These are phyloP conservation scores for Chaetomiaceae sp. DNA, from an alignment of 2,329 filamentous ascomycete genomes.

Conservation along the genomic window DNA sequence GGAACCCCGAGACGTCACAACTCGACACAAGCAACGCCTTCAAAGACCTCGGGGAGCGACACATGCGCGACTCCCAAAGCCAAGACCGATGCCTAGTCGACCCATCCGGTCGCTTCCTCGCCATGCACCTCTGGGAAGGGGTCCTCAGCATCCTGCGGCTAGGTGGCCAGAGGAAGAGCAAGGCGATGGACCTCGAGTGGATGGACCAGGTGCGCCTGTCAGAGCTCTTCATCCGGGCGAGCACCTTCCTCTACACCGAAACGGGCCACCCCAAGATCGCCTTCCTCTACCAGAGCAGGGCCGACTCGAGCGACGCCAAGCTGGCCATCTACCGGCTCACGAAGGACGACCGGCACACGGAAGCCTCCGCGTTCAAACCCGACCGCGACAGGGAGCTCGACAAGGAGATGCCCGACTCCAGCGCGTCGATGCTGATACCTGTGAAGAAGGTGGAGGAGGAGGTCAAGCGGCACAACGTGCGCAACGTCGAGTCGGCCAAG, in stretches of 20 bases:
- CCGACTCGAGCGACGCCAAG: slow-evolving; percentile 49
- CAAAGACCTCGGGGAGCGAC: slow-evolving; percentile 51
- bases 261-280: slow-evolving; percentile 56
- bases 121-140: slow-evolving; percentile 57
- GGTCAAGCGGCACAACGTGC: slow-evolving; percentile 57
- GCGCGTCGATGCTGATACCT: slow-evolving; percentile 59
- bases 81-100: slow-evolving; percentile 81
- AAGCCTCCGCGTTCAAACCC: slow-evolving; percentile 52
- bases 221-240: slow-evolving; percentile 56
- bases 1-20: slow-evolving; percentile 58
- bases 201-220: slow-evolving; percentile 54
- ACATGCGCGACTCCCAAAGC: slow-evolving; percentile 73
- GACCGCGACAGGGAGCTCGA: slow-evolving; percentile 52
- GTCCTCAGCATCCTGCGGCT: slow-evolving; percentile 53
- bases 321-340: slow-evolving; percentile 58
- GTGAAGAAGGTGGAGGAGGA: slow-evolving; percentile 52
- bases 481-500: slow-evolving; percentile 48
- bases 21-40: slow-evolving; percentile 50
- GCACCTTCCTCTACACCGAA: slow-evolving; percentile 54
- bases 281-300: slow-evolving; percentile 52
- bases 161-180: slow-evolving; percentile 42
- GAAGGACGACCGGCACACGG: slow-evolving; percentile 52
- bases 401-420: slow-evolving; percentile 50
- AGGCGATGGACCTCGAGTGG: slow-evolving; percentile 41
- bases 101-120: slow-evolving; percentile 62